Percentiles rank a stretch among this genome's conserved stretches.
Conservation (phyloP, 257 asterid species). For the Capsicum chinense region DNA sequence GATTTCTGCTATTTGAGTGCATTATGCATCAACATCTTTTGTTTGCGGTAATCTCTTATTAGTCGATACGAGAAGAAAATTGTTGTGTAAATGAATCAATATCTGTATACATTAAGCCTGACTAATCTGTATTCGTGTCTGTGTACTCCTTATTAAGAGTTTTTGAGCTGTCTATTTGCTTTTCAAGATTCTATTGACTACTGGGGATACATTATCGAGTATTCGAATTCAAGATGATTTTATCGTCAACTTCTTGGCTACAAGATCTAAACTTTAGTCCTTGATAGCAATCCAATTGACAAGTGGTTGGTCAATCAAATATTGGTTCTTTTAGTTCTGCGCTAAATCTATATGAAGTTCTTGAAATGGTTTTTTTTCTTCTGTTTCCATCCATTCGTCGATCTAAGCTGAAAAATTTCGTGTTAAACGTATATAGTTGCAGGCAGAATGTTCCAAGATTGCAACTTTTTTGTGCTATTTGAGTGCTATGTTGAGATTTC, state of each 20-base stretch:
- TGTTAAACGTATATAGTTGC: slow-evolving; percentile 11
- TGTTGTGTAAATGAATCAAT: background rate
- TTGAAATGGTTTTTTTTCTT: background rate
- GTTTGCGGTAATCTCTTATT: background rate
- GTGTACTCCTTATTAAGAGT: background rate
- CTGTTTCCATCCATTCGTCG: background rate
- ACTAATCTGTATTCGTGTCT: background rate
- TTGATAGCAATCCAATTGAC: background rate
- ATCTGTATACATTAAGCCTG: background rate
- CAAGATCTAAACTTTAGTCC: slow-evolving; percentile 3
- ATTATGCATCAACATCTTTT: background rate
- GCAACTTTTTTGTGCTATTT: background rate
- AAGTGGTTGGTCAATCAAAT: background rate
- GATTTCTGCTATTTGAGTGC: background rate
- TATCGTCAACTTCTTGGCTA: background rate
- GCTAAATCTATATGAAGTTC: background rate
- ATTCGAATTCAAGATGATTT: background rate
- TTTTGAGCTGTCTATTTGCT: background rate
- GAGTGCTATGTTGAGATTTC: slow-evolving; percentile 23
- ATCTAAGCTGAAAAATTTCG: background rate
- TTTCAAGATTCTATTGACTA: background rate
- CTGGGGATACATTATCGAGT: background rate
- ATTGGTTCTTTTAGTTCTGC: background rate
- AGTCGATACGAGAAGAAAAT: background rate
- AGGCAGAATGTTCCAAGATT: background rate